Conservation (phyloP, 352 stramenopile genomes). For the Phytophthora capsici region DNA sequence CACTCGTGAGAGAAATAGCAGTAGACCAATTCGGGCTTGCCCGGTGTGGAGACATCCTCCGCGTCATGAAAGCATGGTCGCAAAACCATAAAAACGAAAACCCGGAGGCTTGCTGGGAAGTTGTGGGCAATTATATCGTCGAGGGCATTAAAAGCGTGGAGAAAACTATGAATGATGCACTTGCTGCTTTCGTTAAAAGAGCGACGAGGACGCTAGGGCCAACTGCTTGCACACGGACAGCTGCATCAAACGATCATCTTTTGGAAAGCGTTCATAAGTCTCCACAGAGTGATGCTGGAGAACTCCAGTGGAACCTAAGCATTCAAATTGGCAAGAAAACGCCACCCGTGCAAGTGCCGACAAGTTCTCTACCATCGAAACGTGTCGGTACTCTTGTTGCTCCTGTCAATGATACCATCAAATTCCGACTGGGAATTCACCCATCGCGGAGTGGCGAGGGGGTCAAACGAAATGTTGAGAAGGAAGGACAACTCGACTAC, state of each 20-base stretch:
- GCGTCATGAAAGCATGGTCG: conserved; percentile 55
- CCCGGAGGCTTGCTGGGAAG: conserved; percentile 47
- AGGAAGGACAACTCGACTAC: conserved; percentile 8
- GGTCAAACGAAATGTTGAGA: conserved; percentile 5
- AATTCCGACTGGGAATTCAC: conserved; percentile 51
- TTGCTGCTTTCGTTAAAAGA: conserved; percentile 17
- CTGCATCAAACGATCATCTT: conserved; percentile 15
- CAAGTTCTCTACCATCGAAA: conserved; percentile 10
- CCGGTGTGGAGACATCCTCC: conserved; percentile 56
- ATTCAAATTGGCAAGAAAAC: conserved; percentile 29
- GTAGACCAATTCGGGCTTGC: conserved; percentile 52
- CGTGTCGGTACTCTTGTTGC: background rate
- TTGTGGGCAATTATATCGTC: conserved; percentile 23
- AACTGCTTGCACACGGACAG: conserved; percentile 5
- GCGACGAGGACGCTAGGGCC: conserved; percentile 7
- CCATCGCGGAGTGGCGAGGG: conserved; percentile 16
- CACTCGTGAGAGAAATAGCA: conserved; percentile 39
- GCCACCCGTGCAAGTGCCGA: background rate
- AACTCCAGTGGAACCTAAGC: conserved; percentile 47
- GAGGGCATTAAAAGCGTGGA: conserved; percentile 27
- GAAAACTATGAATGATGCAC: conserved; percentile 16
- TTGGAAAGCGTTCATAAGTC: conserved; percentile 14
- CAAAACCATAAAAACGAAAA: conserved; percentile 28
- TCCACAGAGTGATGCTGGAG: conserved; percentile 29
- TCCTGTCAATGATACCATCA: conserved; percentile 29